Conservation (phyloP, 345 rosid genomes). For the Salix suchowensis region DNA sequence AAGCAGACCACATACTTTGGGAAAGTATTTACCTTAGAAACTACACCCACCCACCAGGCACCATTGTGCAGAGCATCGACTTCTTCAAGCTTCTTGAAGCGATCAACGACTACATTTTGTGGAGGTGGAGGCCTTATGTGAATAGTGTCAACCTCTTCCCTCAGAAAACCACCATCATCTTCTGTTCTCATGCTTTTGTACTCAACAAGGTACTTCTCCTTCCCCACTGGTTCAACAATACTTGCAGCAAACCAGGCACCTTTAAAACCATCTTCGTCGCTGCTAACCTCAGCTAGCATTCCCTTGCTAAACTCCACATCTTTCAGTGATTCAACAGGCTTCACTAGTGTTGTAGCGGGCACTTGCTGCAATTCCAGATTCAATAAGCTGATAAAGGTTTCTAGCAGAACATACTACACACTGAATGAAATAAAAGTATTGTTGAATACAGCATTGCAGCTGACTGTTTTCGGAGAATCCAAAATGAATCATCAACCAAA, state of each 20-base stretch:
- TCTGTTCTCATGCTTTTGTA: constrained; percentile 60
- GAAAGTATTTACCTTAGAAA: constrained; percentile 44
- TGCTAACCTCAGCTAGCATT: constrained; percentile 57
- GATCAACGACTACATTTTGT: constrained; percentile 26
- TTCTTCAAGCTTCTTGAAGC: constrained; percentile 53
- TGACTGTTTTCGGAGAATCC: neutral
- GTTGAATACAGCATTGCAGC: neutral
- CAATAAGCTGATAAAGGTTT: neutral
- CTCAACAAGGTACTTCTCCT: constrained; percentile 50
- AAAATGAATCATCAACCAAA: neutral
- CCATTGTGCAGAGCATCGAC: constrained; percentile 80
- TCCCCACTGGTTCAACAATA: constrained; percentile 41
- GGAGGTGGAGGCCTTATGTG: constrained; percentile 77
- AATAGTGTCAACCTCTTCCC: constrained; percentile 46
- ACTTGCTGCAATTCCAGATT: constrained; percentile 31
- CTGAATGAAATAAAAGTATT: neutral
- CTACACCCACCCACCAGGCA: constrained; percentile 84
- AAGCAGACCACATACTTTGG: constrained; percentile 53
- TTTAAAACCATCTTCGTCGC: constrained; percentile 76
- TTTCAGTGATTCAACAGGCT: neutral
- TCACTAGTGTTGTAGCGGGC: constrained; percentile 2
- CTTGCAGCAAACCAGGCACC: constrained; percentile 84
- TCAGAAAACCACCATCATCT: constrained; percentile 57
- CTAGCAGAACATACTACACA: neutral
- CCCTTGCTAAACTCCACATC: constrained; percentile 12